Conservation (phyloP, 352 stramenopile species). For the Thraustochytrium striatum region DNA sequence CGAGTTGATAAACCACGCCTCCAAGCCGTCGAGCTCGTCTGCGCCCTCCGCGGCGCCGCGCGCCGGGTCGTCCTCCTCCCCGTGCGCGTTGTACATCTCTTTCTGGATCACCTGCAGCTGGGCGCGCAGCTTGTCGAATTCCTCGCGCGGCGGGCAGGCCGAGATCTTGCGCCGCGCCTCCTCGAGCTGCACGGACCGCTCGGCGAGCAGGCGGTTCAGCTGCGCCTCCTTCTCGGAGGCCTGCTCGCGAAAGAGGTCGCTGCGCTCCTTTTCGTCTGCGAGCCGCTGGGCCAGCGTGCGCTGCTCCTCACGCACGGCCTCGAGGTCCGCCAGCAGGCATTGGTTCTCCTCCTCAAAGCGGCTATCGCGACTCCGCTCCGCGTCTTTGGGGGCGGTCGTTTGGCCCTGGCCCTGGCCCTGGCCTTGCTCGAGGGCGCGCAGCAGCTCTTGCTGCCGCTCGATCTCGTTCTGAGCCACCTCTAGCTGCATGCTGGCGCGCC, state of each 20-base stretch:
- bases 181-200: not conserved
- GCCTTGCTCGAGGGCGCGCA: not conserved
- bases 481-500: constrained; percentile 31
- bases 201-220: not conserved
- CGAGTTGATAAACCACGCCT: constrained; percentile 35
- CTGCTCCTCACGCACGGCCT: constrained; percentile 18
- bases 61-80: not conserved
- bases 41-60: not conserved
- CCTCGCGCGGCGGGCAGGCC: not conserved
- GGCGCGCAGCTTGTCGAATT: constrained; percentile 1
- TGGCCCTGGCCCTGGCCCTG: not conserved
- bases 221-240: not conserved
- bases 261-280: not conserved
- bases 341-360: constrained; percentile 25
- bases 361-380: not conserved
- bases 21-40: constrained; percentile 19
- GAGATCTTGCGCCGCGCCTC: not conserved
- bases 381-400: not conserved
- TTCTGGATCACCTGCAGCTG: constrained; percentile 20
- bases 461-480: constrained; percentile 27
- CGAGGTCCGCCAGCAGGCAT: not conserved
- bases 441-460: not conserved
- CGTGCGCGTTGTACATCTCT: constrained; percentile 37
- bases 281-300: not conserved
- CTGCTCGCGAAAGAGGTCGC: not conserved